Evolutionary conservation across 2,329 filamentous ascomycete genomes (phyloP).

Genomic region (Microsporum canis): DNA sequence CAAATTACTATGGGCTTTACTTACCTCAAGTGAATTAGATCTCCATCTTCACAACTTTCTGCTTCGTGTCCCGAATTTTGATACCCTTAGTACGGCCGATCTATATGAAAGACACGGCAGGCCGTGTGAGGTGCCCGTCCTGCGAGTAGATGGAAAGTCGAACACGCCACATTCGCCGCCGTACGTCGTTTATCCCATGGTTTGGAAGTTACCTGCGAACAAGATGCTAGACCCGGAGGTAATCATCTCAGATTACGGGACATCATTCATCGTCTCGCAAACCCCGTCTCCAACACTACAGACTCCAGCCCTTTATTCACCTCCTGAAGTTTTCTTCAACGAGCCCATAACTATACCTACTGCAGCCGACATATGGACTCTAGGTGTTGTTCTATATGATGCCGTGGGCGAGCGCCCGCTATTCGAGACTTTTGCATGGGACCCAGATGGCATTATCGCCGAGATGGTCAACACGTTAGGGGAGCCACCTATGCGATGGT

Average conservation of each 20-base stretch:
- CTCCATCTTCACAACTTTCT: constrained; percentile 16
- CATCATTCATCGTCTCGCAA: constrained; percentile 16
- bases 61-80: constrained; percentile 13
- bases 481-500: constrained; percentile 13
- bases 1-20: neutral
- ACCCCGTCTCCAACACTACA: constrained; percentile 16
- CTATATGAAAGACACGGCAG: constrained; percentile 16
- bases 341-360: constrained; percentile 11
- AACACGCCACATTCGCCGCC: constrained; percentile 16
- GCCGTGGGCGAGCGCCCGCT: constrained; percentile 16
- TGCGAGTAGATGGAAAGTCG: constrained; percentile 16
- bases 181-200: constrained; percentile 15
- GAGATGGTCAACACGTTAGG: constrained; percentile 19
- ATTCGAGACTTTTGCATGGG: constrained; percentile 18
- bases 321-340: constrained; percentile 16
- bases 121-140: constrained; percentile 14
- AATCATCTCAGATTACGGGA: constrained; percentile 19
- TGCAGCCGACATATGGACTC: constrained; percentile 17
- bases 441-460: constrained; percentile 16
- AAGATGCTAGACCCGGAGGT: constrained; percentile 15
- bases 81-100: constrained; percentile 13
- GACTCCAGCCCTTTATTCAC: constrained; percentile 16
- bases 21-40: constrained; percentile 11
- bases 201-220: constrained; percentile 16
- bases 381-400: constrained; percentile 17